A percentile compares a stretch with the other conserved stretches of the same genome.
Evolutionary conservation across 305 asterid species (phyloP).

Genomic region (Solanum hybrid): DNA sequence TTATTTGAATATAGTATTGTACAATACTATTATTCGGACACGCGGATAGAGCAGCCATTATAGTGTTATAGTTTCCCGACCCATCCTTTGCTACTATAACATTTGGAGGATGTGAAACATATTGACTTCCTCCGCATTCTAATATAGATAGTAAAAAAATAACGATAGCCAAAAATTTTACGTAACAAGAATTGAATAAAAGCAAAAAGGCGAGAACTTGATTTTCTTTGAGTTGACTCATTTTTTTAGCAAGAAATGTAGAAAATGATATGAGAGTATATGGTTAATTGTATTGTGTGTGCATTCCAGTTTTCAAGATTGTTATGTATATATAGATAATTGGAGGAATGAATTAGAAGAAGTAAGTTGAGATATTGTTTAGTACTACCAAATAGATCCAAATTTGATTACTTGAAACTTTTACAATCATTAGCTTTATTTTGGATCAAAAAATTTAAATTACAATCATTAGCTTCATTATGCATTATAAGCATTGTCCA

Average conservation of each 20-base stretch:
- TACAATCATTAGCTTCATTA: too few relatives aligned
- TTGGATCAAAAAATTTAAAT: neutral
- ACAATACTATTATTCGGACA: neutral
- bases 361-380: rapidly evolving
- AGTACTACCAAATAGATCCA: neutral
- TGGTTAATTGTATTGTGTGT: neutral
- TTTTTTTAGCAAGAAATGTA: neutral
- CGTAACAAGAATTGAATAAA: neutral
- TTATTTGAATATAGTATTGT: neutral
- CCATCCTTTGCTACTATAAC: neutral
- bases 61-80: neutral
- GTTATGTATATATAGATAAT: neutral
- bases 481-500: too few relatives aligned
- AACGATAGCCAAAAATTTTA: rapidly evolving
- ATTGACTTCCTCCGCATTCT: neutral
- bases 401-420: too few relatives aligned
- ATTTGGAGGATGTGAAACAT: neutral
- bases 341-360: neutral
- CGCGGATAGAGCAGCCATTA: neutral
- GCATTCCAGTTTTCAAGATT: neutral
- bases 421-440: neutral
- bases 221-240: neutral
- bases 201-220: neutral
- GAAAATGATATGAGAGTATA: too few relatives aligned
- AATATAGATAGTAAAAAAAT: too few relatives aligned